Evolutionary conservation across 495 filamentous ascomycete genomes (phyloP).

Genomic region (Hyphodiscus hymeniophilus): DNA sequence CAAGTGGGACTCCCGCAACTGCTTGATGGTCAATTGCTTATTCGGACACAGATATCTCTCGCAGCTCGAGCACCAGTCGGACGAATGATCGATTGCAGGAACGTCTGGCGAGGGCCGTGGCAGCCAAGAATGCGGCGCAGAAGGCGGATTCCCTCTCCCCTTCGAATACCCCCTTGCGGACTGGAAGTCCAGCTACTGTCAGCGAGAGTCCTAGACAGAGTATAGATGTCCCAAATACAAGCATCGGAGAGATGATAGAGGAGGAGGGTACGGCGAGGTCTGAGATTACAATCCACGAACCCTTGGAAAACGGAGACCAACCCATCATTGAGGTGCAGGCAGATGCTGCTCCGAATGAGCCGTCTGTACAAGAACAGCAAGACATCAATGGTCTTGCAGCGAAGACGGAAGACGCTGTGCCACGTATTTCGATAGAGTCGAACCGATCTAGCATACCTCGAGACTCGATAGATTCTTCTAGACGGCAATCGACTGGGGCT

Average conservation of each 20-base stretch:
- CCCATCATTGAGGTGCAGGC: conserved; percentile 1
- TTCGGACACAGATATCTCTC: conserved; percentile 27
- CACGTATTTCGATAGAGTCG: conserved; percentile 16
- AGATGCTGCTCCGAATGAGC: neutral
- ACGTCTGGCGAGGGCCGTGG: conserved; percentile 59
- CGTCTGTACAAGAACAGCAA: neutral
- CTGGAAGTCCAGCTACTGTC: conserved; percentile 13
- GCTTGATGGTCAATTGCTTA: conserved; percentile 7
- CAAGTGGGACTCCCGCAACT: neutral
- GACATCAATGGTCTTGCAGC: neutral
- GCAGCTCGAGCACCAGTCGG: conserved; percentile 46
- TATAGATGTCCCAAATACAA: conserved; percentile 8
- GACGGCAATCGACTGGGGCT: neutral
- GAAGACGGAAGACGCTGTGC: conserved; percentile 3
- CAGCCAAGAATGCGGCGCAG: conserved; percentile 33
- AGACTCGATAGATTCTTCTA: conserved; percentile 16
- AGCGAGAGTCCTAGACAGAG: conserved; percentile 20
- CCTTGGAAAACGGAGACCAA: neutral
- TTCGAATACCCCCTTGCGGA: conserved; percentile 17
- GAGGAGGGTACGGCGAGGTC: neutral
- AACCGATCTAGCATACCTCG: conserved; percentile 13
- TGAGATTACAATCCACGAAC: neutral
- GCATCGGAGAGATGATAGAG: conserved; percentile 1
- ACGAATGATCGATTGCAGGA: conserved; percentile 78
- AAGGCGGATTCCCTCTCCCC: conserved; percentile 17